Evolutionary conservation across 768 basidiomycete species (phyloP), one percentile per base, ranked within the genome.

Genomic region (Russula compacta): DNA sequence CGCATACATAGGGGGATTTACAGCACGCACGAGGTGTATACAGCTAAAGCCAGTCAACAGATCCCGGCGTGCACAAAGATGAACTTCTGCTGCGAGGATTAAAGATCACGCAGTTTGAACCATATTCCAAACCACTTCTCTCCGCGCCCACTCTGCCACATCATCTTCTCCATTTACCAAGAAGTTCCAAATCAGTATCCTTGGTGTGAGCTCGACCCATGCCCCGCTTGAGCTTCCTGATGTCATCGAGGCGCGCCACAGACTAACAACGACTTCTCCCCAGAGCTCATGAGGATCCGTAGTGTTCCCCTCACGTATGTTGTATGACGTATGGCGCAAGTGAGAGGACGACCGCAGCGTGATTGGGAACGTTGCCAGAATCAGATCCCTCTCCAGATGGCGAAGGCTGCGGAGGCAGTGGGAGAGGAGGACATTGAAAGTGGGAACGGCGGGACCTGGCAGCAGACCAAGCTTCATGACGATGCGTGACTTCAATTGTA

Each of bases 141-240:
- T 72, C 46, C 85, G 73, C n/a, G 75, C 80, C 85, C 85, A 87
- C 63, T 85, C 83, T 6, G 79, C 79, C 1, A 77, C 68, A 24
- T 57, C 60, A 52, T 70, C 72, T 4, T 67, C 70, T 21, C 75
- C 73, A 6, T 66, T 68, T 4, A 70, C 73, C 10, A 81, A 60
- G 0, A 77, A 71, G 63, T 81, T 76, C 84, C 83, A 86, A 7
- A 83, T 56, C 40, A 89, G 68, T 63, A 87, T 52, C 59, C 84
- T 74, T 39, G 72, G 71, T 2, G 81, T 84, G 60, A 89, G 68
- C 17, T 70, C 69, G 59, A 77, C 78, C 85, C 86, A 87, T 14
- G 73, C 69, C 12, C 43, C 48, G 1, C 66, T 43, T 24, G 68
- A 73, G n/a, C 66, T 60, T 1, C 71, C 61, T 6, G 73, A 57